Percentiles rank a stretch among this genome's conserved stretches.
Evolutionary conservation across 1,284 basidiomycete genomes (phyloP).

Genomic region (Apiotrichum gamsii): DNA sequence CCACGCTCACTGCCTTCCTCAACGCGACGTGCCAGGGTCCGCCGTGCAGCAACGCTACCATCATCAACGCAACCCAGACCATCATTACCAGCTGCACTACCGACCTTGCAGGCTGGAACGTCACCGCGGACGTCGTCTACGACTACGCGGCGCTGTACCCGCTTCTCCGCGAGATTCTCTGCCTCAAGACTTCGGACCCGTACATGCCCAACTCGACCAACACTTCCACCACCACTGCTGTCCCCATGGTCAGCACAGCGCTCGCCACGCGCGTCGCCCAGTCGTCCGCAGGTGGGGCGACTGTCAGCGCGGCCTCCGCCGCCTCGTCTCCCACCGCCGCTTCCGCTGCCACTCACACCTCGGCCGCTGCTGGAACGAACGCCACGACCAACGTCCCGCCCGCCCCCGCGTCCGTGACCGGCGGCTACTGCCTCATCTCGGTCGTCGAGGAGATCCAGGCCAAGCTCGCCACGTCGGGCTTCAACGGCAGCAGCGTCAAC

Average conservation of each 20-base stretch:
- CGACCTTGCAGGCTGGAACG: conserved; percentile 27
- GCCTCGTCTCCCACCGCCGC: no score
- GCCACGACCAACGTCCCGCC: neutral
- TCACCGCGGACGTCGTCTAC: conserved; percentile 27
- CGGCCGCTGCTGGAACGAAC: neutral
- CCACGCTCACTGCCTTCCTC: no score
- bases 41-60: conserved; percentile 36
- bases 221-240: neutral
- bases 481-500: conserved; percentile 23
- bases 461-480: conserved; percentile 23
- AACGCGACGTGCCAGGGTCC: conserved; percentile 28
- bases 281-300: neutral
- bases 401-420: conserved; percentile 1
- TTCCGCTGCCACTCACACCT: neutral
- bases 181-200: conserved; percentile 30
- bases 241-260: neutral
- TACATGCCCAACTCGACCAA: conserved; percentile 26
- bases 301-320: neutral
- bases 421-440: conserved; percentile 35
- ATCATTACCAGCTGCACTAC: conserved; percentile 30
- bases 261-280: neutral
- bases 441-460: conserved; percentile 31
- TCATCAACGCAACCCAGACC: conserved; percentile 26
- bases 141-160: conserved; percentile 31
- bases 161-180: conserved; percentile 39